Evolutionary conservation across 2,329 filamentous ascomycete species (phyloP).

Genomic region (Aspergillus unguis): DNA sequence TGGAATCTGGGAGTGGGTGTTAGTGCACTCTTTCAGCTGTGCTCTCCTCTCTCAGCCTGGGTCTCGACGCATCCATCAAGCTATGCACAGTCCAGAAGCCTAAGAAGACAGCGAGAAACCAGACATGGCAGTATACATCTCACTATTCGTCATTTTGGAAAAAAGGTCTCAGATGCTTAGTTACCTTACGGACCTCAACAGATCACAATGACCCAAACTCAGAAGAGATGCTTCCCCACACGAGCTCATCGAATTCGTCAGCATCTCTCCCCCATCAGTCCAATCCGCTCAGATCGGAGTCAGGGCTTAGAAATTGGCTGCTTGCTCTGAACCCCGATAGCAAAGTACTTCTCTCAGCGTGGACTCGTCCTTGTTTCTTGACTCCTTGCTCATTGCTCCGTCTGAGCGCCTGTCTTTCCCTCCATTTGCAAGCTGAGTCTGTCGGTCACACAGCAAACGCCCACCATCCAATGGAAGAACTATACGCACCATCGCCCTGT

Average conservation of each 20-base stretch:
- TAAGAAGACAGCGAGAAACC: too few species aligned
- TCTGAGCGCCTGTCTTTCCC: background rate
- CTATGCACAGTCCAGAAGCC: too few species aligned
- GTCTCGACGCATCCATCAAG: background rate
- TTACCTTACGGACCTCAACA: background rate
- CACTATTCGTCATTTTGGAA: background rate
- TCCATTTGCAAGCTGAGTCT: background rate
- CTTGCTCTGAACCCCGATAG: background rate
- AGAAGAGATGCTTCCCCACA: constrained; percentile 1
- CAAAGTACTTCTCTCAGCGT: background rate
- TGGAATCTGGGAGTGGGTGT: background rate
- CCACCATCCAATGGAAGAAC: background rate
- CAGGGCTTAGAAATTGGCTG: constrained; percentile 1
- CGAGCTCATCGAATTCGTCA: constrained; percentile 8
- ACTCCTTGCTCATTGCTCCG: constrained; percentile 6
- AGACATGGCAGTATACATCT: too few species aligned
- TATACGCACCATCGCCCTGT: too few species aligned
- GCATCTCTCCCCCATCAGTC: background rate
- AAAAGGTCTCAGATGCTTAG: background rate
- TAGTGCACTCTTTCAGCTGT: constrained; percentile 6
- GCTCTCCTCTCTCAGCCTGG: background rate
- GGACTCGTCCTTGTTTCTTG: background rate
- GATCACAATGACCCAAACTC: background rate
- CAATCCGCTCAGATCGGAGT: background rate
- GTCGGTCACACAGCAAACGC: constrained; percentile 2